A percentile compares a stretch with the other conserved stretches of the same genome.
phyloP scores from a whole-genome alignment of 306 rosid genomes.

The Medicago lupulina region DNA sequence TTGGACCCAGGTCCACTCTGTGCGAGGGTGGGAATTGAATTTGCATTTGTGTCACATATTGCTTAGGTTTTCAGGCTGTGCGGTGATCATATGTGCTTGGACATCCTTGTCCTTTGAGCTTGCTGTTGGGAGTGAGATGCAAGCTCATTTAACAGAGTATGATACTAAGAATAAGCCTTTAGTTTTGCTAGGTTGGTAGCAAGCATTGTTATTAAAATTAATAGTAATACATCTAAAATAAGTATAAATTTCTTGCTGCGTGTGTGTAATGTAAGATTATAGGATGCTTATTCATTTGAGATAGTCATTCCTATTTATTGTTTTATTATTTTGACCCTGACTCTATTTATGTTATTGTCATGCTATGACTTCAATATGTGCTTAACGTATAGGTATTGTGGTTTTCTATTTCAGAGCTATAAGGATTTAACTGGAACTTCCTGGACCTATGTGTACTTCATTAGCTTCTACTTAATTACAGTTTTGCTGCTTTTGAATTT shows the following conservation, averaged over 20 bases:
- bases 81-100: neutral
- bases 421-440: constrained; percentile 78
- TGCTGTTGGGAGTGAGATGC: neutral
- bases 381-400: constrained; percentile 30
- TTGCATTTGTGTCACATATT: neutral
- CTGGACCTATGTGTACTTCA: constrained; percentile 74
- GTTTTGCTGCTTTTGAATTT: constrained; percentile 87
- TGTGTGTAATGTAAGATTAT: constrained; percentile 29
- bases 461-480: constrained; percentile 87
- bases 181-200: constrained; percentile 31
- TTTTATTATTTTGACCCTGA: constrained; percentile 5
- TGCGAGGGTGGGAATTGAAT: neutral
- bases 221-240: neutral
- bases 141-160: neutral
- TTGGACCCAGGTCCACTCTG: too few relatives aligned
- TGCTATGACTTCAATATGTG: constrained; percentile 23
- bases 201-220: constrained; percentile 14
- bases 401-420: constrained; percentile 77
- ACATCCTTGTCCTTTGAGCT: neutral
- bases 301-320: constrained; percentile 34
- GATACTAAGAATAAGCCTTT: neutral
- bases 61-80: neutral
- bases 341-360: constrained; percentile 27
- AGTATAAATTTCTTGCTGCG: constrained; percentile 11
- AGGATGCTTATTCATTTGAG: constrained; percentile 27